Evolutionary conservation across 176 grass and related monocot genomes (phyloP).

Genomic region (Oryza punctata): DNA sequence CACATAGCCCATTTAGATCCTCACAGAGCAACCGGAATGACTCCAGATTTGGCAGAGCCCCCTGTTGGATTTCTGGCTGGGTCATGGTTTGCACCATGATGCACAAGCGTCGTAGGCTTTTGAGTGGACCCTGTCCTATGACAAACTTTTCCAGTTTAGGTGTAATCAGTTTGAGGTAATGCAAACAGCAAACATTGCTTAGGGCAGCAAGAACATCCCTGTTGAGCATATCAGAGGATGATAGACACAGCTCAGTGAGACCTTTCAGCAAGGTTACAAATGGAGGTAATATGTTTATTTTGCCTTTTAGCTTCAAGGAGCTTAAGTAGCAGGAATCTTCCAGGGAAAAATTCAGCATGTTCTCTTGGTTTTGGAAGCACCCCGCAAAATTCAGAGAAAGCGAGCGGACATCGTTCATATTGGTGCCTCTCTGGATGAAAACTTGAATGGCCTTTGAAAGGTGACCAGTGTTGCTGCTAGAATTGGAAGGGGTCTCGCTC

Average conservation of each 20-base stretch:
- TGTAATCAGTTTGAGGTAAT: slow-evolving; percentile 22
- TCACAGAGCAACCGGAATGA: not conserved
- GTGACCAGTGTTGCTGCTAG: not conserved
- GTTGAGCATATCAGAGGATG: not conserved
- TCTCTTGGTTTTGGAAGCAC: not conserved
- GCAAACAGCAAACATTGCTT: not conserved
- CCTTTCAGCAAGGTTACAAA: not conserved
- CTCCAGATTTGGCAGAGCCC: not conserved
- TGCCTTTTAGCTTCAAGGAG: slow-evolving; percentile 27
- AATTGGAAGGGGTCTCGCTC: not conserved
- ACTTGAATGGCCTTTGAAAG: slow-evolving; percentile 7
- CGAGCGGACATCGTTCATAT: not conserved
- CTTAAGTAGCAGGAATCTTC: not conserved
- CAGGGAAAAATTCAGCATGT: not conserved
- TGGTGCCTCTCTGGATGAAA: slow-evolving; percentile 8
- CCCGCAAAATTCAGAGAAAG: not conserved
- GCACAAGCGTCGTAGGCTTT: not conserved
- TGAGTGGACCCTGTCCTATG: not conserved
- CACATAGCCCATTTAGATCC: not conserved
- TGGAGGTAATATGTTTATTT: not conserved
- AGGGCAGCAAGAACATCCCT: not conserved
- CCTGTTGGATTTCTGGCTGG: not conserved
- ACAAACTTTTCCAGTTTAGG: not conserved
- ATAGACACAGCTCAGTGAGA: slow-evolving; percentile 8
- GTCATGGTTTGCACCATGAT: not conserved